Evolutionary conservation across 257 asterid genomes (phyloP).

Genomic region (Solanum commersonii): DNA sequence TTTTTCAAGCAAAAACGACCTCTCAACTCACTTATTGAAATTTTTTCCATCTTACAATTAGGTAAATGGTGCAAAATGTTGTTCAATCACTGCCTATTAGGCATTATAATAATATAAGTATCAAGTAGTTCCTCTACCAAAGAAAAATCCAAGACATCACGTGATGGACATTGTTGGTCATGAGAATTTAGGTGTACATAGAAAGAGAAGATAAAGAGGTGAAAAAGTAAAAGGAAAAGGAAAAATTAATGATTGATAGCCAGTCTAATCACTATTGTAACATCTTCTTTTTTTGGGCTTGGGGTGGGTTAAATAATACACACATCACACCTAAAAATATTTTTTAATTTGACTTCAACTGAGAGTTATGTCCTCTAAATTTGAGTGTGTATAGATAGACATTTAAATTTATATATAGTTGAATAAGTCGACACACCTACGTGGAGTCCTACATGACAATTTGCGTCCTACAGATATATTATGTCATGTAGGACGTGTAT

Average conservation of each 20-base stretch:
- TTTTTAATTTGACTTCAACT: no score
- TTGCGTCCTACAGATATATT: background rate
- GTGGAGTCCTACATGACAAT: background rate
- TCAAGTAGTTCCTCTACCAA: background rate
- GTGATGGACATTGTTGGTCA: conserved; percentile 20
- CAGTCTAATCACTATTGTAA: conserved; percentile 2
- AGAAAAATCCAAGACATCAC: conserved; percentile 20
- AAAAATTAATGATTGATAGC: conserved; percentile 4
- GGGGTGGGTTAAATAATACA: background rate
- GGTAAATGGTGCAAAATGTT: background rate
- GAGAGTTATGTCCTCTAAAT: no score
- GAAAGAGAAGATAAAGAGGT: background rate
- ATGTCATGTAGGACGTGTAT: no score
- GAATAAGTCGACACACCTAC: background rate
- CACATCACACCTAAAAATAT: background rate
- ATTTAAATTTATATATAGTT: no score
- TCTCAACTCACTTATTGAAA: background rate
- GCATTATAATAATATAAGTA: background rate
- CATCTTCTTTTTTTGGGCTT: background rate
- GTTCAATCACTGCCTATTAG: background rate
- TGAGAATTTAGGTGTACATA: conserved; percentile 11
- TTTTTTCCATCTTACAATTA: background rate
- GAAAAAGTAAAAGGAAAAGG: background rate
- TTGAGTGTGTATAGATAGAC: rapidly evolving
- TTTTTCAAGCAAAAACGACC: background rate